Percentiles rank a stretch among this genome's conserved stretches.
These are phyloP conservation scores for Tuber indicum DNA, from an alignment of 495 filamentous ascomycete genomes.

Conservation along the genomic window DNA sequence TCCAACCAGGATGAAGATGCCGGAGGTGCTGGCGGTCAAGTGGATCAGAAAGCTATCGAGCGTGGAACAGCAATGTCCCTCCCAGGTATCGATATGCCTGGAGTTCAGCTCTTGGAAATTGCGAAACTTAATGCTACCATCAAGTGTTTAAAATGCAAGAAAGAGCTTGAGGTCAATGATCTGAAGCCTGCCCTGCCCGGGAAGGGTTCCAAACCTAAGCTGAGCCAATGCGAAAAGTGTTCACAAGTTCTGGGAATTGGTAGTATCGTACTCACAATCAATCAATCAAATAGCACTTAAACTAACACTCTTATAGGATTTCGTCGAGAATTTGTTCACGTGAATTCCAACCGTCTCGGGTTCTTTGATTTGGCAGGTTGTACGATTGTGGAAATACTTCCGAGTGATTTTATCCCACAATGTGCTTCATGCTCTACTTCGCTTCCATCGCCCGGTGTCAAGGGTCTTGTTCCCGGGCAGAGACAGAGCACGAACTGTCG, in stretches of 20 bases:
- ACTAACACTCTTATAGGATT: constrained; percentile 49
- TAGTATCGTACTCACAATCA: constrained; percentile 21
- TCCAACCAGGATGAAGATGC: constrained; percentile 48
- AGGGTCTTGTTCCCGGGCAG: constrained; percentile 64
- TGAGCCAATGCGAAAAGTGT: constrained; percentile 67
- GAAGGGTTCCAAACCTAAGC: constrained; percentile 40
- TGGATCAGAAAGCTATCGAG: constrained; percentile 45
- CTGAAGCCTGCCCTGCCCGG: constrained; percentile 50
- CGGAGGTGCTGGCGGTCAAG: constrained; percentile 42
- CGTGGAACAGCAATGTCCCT: constrained; percentile 74
- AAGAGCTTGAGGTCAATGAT: constrained; percentile 61
- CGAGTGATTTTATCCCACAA: constrained; percentile 72
- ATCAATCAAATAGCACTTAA: not conserved
- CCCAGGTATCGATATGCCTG: constrained; percentile 71
- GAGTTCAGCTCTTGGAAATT: constrained; percentile 74
- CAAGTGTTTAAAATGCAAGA: constrained; percentile 82
- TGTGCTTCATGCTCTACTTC: constrained; percentile 72
- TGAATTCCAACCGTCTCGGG: constrained; percentile 63
- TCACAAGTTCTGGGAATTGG: constrained; percentile 59
- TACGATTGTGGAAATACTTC: constrained; percentile 67
- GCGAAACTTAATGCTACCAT: constrained; percentile 61
- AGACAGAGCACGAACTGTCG: constrained; percentile 71
- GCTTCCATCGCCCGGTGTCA: constrained; percentile 57
- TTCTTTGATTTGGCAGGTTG: constrained; percentile 79
- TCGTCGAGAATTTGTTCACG: constrained; percentile 69